phyloP scores from a whole-genome alignment of 495 filamentous ascomycete genomes.

The Cercophora sp. region DNA sequence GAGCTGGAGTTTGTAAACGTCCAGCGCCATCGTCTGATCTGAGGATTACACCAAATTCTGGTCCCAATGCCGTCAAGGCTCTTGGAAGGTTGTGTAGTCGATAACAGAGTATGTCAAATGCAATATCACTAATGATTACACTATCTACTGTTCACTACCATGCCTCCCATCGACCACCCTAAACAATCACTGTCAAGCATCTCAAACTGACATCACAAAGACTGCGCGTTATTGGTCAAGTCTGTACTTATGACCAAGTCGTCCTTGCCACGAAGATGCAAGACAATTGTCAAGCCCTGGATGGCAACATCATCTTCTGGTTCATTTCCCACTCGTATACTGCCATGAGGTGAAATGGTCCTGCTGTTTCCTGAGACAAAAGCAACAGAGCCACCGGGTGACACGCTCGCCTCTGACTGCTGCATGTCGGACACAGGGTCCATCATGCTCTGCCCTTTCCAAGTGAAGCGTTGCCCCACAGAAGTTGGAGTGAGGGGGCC shows the following conservation, averaged over 20 bases:
- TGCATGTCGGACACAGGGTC: not conserved
- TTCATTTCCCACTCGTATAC: not conserved
- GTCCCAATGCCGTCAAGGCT: too few species aligned
- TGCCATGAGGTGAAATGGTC: not conserved
- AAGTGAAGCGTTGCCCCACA: not conserved
- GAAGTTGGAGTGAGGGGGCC: too few species aligned
- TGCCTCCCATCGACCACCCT: too few species aligned
- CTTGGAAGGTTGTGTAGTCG: too few species aligned
- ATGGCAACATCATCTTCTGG: conserved; percentile 35
- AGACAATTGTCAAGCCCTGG: conserved; percentile 41
- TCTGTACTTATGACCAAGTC: conserved; percentile 46
- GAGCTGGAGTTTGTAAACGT: too few species aligned
- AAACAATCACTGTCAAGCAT: too few species aligned
- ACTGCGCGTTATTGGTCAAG: conserved; percentile 19
- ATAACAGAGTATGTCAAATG: too few species aligned
- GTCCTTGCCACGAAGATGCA: conserved; percentile 43
- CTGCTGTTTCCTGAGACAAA: not conserved
- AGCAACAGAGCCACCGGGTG: not conserved
- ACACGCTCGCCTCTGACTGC: not conserved
- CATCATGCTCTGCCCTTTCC: not conserved
- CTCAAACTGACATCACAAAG: not conserved
- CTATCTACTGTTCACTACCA: too few species aligned
- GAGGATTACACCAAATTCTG: too few species aligned
- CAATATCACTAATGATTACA: too few species aligned
- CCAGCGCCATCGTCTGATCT: too few species aligned